Percentiles rank a stretch among this genome's conserved stretches.
Evolutionary conservation across 805 yeast species (phyloP).

Genomic region (Hanseniaspora mollemarum): DNA sequence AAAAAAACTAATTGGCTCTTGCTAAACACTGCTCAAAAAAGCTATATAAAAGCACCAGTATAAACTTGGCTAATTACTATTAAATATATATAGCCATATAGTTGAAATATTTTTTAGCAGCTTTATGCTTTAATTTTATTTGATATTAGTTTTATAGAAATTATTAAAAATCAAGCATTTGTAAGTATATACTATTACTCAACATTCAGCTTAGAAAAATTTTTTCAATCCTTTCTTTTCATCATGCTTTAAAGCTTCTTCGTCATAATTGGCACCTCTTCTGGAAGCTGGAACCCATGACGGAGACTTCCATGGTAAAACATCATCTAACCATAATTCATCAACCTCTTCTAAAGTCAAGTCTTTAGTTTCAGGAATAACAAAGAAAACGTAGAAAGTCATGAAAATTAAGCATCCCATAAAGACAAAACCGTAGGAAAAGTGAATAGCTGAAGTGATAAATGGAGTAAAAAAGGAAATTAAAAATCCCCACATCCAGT

Average conservation of each 20-base stretch:
- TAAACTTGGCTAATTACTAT: too few relatives aligned
- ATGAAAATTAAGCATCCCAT: constrained; percentile 50
- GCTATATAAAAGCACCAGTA: too few relatives aligned
- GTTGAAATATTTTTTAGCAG: too few relatives aligned
- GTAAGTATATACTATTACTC: too few relatives aligned
- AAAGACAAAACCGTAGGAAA: constrained; percentile 58
- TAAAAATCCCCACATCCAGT: constrained; percentile 54
- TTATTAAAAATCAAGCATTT: too few relatives aligned
- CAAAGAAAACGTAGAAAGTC: constrained; percentile 58
- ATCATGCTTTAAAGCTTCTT: constrained; percentile 25
- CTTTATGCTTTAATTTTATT: too few relatives aligned
- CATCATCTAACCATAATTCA: constrained; percentile 40
- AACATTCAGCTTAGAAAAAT: constrained; percentile 12
- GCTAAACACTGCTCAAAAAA: too few relatives aligned
- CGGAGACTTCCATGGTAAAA: constrained; percentile 38
- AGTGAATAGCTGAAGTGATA: constrained; percentile 53
- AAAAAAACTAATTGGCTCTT: too few relatives aligned
- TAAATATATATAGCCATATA: too few relatives aligned
- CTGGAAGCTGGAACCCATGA: constrained; percentile 42
- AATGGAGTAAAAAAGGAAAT: constrained; percentile 70
- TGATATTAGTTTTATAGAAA: too few relatives aligned
- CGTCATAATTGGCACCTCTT: constrained; percentile 27
- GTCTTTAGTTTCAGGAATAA: constrained; percentile 71
- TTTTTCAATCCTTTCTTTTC: constrained; percentile 27
- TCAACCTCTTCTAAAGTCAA: constrained; percentile 75